A percentile compares a stretch with the other conserved stretches of the same genome.
Evolutionary conservation across 257 asterid species (phyloP).

Genomic region (Petrea volubilis): DNA sequence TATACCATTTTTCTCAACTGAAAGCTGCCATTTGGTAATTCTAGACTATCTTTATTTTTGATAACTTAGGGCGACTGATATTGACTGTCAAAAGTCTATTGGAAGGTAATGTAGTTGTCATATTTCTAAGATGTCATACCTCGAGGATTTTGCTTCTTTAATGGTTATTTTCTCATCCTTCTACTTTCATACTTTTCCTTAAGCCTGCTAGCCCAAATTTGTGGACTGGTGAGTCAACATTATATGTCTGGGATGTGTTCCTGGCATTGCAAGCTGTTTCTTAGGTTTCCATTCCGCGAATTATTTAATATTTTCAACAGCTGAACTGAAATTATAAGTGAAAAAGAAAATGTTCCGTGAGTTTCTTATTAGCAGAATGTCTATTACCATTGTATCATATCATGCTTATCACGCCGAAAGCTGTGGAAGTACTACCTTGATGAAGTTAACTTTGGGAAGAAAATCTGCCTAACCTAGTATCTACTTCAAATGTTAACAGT

Average conservation of each 20-base stretch:
- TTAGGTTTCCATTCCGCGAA: background rate
- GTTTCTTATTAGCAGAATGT: background rate
- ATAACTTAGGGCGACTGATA: background rate
- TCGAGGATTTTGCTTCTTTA: conserved; percentile 4
- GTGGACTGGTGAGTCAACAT: background rate
- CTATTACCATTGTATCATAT: background rate
- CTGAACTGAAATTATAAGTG: conserved; percentile 10
- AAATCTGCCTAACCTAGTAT: background rate
- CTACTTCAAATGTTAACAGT: background rate
- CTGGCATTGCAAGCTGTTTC: conserved; percentile 11
- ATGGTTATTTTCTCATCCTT: conserved; percentile 2
- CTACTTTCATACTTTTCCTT: background rate
- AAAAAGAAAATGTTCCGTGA: background rate
- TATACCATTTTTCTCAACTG: background rate
- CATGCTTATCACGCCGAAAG: background rate
- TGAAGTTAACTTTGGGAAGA: background rate
- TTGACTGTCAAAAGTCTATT: background rate
- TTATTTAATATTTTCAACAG: background rate
- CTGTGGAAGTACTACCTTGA: conserved; percentile 5
- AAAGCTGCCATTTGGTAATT: background rate
- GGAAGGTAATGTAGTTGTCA: background rate
- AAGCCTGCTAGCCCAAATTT: background rate
- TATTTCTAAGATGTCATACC: conserved; percentile 3
- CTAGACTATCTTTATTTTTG: conserved; percentile 2
- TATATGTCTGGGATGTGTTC: background rate